These are phyloP conservation scores for Aspergillus flavus DNA, from an alignment of 2,329 filamentous ascomycete genomes.

Conservation along the genomic window DNA sequence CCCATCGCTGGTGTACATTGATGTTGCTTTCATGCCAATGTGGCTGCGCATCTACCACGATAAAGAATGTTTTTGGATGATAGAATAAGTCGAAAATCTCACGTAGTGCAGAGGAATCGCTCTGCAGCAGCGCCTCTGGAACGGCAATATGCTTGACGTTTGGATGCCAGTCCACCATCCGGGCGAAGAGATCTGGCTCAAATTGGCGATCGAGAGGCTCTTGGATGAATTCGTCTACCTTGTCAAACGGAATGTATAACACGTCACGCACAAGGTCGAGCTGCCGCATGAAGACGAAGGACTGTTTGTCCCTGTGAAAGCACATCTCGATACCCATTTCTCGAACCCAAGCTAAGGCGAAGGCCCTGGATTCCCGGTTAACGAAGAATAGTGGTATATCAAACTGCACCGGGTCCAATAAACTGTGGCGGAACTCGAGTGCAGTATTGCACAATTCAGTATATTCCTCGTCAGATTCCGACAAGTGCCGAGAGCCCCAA, in stretches of 20 bases:
- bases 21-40: neutral
- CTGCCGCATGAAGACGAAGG: neutral
- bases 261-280: neutral
- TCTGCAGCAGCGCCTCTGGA: neutral
- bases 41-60: neutral
- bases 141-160: neutral
- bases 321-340: neutral
- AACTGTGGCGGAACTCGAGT: neutral
- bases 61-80: neutral
- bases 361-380: neutral
- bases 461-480: neutral
- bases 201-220: neutral
- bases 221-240: neutral
- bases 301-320: neutral
- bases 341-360: neutral
- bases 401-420: neutral
- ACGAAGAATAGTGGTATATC: neutral
- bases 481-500: neutral
- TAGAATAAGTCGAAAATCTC: neutral
- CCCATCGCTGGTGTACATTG: neutral
- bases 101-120: neutral
- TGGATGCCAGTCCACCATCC: neutral
- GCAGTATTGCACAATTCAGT: neutral
- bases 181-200: neutral
- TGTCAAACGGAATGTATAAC: neutral